Evolutionary conservation across 371 early-diverging fungal genomes (phyloP), one percentile per base, ranked within the genome.

Genomic region (Syncephalastrum contaminatum): DNA sequence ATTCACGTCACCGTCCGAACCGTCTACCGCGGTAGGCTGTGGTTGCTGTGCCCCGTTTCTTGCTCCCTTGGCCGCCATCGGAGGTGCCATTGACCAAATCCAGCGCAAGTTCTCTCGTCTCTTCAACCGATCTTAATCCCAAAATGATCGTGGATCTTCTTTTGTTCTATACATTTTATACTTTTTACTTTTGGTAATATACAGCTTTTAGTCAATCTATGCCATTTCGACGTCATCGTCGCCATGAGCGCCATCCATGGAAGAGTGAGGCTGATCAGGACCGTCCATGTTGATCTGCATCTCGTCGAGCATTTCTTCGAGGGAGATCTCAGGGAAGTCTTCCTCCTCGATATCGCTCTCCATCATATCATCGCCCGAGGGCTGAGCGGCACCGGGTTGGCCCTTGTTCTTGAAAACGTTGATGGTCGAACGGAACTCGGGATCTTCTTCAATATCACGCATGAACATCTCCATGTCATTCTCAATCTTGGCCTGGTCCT

Each of bases 381-480:
- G 77, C 63, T 68, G 72, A 42, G 54, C 56, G 25, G 65, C 69
- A 24, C 22, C 43, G 15, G 59, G 52, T 52, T 58, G 56, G 49
- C 69, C 61, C 36, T 53, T 42, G 22, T 69, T 62, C 78, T 93
- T 95, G 83, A 93, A 98, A 53, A 97, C 84, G 57, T 97, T 94
- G 66, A 97, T 80, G 64, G 88, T 91, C 49, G 90, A 86, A 60
- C 98, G 85, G 65, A 97, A 84, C 74, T 98, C 97, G 21, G 90
- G 83, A 82, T 97, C 97, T 79, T 96, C 97, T 76, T 98, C 97
- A 51, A 98, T 80, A 73, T 98, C 98, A 60, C 92, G 85, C 85
- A 94, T 81, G 80, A 95, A 95, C 73, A 88, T 57, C 65, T 95
- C 95, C 66, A 86, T 88, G 53, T 95, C 95, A 44, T 81, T 72